Conservation (phyloP, 192 early-diverging fungal genomes). For the Entomortierella beljakovae region DNA sequence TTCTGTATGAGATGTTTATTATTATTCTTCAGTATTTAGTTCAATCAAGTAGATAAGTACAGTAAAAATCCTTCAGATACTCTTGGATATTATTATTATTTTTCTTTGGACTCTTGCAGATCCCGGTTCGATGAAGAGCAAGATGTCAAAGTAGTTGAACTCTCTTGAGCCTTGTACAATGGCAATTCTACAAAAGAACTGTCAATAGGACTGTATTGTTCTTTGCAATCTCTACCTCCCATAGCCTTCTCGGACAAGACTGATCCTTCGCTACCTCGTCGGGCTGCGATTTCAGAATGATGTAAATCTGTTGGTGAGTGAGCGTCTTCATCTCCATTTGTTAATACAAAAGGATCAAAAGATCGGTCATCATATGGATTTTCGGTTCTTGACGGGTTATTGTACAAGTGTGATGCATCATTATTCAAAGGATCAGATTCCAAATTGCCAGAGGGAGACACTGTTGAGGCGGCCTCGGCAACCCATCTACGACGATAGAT, state of each 20-base stretch:
- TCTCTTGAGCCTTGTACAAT: conserved; percentile 10
- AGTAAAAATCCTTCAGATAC: too few relatives aligned
- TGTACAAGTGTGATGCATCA: conserved; percentile 2
- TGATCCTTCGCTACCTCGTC: too few relatives aligned
- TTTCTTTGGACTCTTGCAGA: too few relatives aligned
- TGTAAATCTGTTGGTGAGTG: conserved; percentile 29
- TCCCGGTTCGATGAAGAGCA: neutral
- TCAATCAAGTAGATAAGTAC: too few relatives aligned
- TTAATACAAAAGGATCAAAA: neutral
- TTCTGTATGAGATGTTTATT: too few relatives aligned
- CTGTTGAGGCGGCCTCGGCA: neutral
- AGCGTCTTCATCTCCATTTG: conserved; percentile 27
- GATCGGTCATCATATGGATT: neutral
- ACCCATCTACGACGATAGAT: conserved; percentile 25
- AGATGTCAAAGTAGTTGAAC: neutral
- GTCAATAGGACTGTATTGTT: neutral
- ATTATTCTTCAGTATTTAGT: too few relatives aligned
- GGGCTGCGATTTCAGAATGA: too few relatives aligned
- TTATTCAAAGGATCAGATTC: neutral
- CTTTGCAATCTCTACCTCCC: neutral
- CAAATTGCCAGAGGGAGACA: too few relatives aligned
- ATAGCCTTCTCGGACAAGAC: neutral
- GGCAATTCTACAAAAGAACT: conserved; percentile 7
- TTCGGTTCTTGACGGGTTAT: too few relatives aligned
- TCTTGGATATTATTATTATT: too few relatives aligned